Evolutionary conservation across 1,284 basidiomycete species (phyloP).

Genomic region (Caloboletus firmus): DNA sequence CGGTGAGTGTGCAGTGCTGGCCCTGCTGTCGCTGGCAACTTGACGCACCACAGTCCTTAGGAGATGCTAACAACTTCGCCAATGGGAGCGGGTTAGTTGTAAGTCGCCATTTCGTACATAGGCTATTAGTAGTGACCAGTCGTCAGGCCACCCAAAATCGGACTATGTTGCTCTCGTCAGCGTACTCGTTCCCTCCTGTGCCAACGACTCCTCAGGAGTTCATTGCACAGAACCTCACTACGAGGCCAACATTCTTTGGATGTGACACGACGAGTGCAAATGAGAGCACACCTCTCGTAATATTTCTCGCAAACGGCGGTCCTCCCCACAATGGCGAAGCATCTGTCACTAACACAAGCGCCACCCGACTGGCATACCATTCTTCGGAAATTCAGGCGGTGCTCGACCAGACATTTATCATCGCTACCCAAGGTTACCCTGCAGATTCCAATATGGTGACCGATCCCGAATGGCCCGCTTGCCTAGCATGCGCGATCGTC

Average conservation of each 20-base stretch:
- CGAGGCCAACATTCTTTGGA: conserved; percentile 47
- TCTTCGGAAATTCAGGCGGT: conserved; percentile 38
- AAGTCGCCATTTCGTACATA: conserved; percentile 14
- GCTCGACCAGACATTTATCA: conserved; percentile 41
- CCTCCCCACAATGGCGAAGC: conserved; percentile 41
- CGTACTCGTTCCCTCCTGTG: conserved; percentile 45
- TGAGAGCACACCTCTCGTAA: conserved; percentile 35
- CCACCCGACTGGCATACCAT: conserved; percentile 35
- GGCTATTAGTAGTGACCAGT: background rate
- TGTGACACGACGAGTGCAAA: conserved; percentile 32
- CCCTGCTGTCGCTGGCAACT: background rate
- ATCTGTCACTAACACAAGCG: conserved; percentile 44
- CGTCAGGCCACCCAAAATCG: conserved; percentile 42
- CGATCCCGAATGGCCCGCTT: conserved; percentile 45
- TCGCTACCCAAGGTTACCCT: conserved; percentile 43
- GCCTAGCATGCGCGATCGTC: conserved; percentile 46
- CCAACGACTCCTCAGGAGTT: conserved; percentile 36
- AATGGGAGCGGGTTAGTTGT: conserved; percentile 45
- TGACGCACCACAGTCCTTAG: conserved; percentile 21
- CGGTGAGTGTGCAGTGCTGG: conserved; percentile 23
- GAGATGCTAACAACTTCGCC: conserved; percentile 37
- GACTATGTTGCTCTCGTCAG: conserved; percentile 35
- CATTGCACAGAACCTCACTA: conserved; percentile 36
- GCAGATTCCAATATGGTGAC: conserved; percentile 5
- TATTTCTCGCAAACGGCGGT: conserved; percentile 46